phyloP scores from a whole-genome alignment of 2,329 filamentous ascomycete species.

The Sphaerostilbella broomeana region DNA sequence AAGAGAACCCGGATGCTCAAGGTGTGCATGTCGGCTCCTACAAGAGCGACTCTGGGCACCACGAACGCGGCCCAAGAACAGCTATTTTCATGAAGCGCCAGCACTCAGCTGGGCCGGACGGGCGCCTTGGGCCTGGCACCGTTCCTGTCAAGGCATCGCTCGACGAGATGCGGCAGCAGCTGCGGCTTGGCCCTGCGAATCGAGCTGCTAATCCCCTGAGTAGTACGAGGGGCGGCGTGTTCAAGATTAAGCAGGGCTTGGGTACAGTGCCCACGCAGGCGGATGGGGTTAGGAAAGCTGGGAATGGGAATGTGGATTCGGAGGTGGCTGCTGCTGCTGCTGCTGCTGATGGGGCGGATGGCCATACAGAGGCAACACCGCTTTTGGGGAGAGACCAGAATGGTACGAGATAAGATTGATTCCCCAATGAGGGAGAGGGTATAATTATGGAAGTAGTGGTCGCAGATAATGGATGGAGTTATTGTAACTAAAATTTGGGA shows the following conservation, averaged over 20 bases:
- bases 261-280: conserved; percentile 1
- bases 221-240: conserved; percentile 53
- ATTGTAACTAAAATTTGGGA: too few species aligned
- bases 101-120: conserved; percentile 49
- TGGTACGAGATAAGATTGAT: conserved; percentile 13
- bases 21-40: conserved; percentile 29
- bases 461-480: too few species aligned
- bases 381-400: conserved; percentile 21
- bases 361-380: conserved; percentile 25
- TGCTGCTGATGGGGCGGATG: conserved; percentile 12
- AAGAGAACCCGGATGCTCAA: conserved; percentile 33
- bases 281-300: conserved; percentile 2
- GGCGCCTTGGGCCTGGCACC: conserved; percentile 38
- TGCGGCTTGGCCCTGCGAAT: conserved; percentile 62
- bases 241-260: conserved; percentile 56
- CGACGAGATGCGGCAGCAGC: conserved; percentile 55
- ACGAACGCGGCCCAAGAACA: conserved; percentile 43
- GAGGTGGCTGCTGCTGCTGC: background rate
- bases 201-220: conserved; percentile 55
- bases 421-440: background rate
- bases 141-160: conserved; percentile 55
- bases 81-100: conserved; percentile 56
- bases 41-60: conserved; percentile 31
- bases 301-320: conserved; percentile 4
- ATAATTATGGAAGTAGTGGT: too few species aligned